Base-by-base conservation (phyloP, 257 asterid genomes). In the Prunella vulgaris region DNA sequence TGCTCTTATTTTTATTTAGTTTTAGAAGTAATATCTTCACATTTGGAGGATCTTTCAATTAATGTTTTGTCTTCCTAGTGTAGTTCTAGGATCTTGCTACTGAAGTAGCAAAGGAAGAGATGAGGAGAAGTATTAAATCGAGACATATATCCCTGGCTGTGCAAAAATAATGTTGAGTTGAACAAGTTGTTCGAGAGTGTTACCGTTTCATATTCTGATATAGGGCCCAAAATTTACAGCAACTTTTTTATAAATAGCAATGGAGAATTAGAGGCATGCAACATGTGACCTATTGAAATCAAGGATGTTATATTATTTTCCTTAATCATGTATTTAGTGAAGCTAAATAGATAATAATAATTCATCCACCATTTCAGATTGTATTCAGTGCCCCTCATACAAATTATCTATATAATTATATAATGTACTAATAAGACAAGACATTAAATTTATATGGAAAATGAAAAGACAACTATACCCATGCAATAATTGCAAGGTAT, bases 71-170 rank as follows among this genome's bases (percentile, higher is more conserved):
- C 10, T 48, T 46, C 5, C n/a, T 15, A 14, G 9, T 35, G 12
- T 30, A 82, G 76, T 76, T 82, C 8, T 42, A 82, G 62, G 85
- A 82, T 57, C 74, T 77, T 14, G 83, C 85, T 15, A 79, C 80
- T 0, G 52, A 69, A 20, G 76, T 75, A 17, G 79, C 79, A 0
- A 28, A 28, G 1, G 33, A 28, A 28, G 33, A 28, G 33, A 28
- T 3, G 33, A 60, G 68, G 80, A 77, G 28, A 20, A 68, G 80
- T 63, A 84, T 81, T 51, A 48, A 64, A 5, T 83, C 86, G 0
- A 77, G 76, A 59, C 83, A 79, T 10, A 60, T 81, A 25, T 66
- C 72, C 38, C 51, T 71, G 49, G 81, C 81, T 1, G 80, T 83
- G 68, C 58, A 76, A 69, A 74, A 68, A n/a, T 5, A 83, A 84